phyloP scores from a whole-genome alignment of 768 basidiomycete species.

The Leccinum subgranulosum region DNA sequence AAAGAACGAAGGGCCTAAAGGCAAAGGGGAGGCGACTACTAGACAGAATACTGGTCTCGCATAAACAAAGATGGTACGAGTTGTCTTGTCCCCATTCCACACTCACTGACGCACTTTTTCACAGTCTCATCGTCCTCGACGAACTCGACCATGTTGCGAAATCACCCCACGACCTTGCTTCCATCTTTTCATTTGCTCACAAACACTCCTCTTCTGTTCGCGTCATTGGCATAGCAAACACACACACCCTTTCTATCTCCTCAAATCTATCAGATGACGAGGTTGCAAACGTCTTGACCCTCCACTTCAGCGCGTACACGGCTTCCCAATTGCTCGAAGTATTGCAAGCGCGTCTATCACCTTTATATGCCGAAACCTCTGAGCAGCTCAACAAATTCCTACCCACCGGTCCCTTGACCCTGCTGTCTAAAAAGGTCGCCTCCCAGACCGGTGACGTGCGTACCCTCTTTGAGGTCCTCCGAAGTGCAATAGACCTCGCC shows the following conservation, averaged over 20 bases:
- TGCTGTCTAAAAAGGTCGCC: slow-evolving; percentile 79
- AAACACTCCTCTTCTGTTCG: slow-evolving; percentile 52
- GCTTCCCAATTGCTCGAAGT: slow-evolving; percentile 68
- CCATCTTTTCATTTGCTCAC: slow-evolving; percentile 68
- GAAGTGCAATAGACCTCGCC: slow-evolving; percentile 74
- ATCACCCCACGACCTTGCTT: slow-evolving; percentile 51
- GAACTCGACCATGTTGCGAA: slow-evolving; percentile 82
- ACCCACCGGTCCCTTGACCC: slow-evolving; percentile 57
- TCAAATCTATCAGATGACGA: slow-evolving; percentile 35
- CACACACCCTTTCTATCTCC: slow-evolving; percentile 74
- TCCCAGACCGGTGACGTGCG: slow-evolving; percentile 82
- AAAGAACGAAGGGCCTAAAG: slow-evolving; percentile 36
- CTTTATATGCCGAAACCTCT: slow-evolving; percentile 37
- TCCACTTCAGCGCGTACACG: slow-evolving; percentile 82
- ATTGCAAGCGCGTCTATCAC: slow-evolving; percentile 57
- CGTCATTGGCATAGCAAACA: slow-evolving; percentile 85
- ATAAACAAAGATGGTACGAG: slow-evolving; percentile 51
- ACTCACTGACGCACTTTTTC: slow-evolving; percentile 19
- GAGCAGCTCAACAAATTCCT: slow-evolving; percentile 52
- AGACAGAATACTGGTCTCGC: slow-evolving; percentile 41
- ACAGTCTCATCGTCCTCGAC: slow-evolving; percentile 75
- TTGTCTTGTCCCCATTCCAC: background rate
- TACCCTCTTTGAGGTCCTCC: slow-evolving; percentile 73
- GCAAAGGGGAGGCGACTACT: slow-evolving; percentile 48
- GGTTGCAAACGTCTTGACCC: slow-evolving; percentile 48